Evolutionary conservation across 2,329 filamentous ascomycete species (phyloP).

Genomic region (Diaporthe batatas): DNA sequence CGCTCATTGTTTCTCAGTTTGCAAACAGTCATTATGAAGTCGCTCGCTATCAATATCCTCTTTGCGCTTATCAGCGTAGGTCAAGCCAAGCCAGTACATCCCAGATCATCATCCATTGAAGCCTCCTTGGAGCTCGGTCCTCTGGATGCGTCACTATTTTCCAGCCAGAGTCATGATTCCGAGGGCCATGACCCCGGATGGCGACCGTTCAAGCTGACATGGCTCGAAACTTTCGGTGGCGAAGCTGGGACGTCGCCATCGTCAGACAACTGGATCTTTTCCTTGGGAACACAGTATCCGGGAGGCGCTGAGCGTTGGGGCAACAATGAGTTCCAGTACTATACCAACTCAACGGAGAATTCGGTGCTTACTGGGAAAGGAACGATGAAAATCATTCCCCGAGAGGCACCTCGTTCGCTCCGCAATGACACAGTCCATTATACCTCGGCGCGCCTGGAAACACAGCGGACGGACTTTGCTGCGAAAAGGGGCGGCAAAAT

Average conservation of each 20-base stretch:
- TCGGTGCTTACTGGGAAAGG: not conserved
- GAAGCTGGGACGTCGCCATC: not conserved
- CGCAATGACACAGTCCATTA: not conserved
- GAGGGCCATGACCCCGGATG: not conserved
- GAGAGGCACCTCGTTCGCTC: constrained; percentile 4
- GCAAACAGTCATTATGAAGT: constrained; percentile 4
- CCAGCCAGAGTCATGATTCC: not conserved
- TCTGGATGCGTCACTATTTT: not conserved
- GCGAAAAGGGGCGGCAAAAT: not conserved
- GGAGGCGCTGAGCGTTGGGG: constrained; percentile 8
- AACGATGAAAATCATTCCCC: constrained; percentile 19
- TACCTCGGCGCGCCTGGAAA: constrained; percentile 4
- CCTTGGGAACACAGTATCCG: not conserved
- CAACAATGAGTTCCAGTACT: constrained; percentile 20
- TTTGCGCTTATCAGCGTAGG: not conserved
- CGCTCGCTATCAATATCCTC: not conserved
- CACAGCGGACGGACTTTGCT: constrained; percentile 4
- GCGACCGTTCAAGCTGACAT: constrained; percentile 10
- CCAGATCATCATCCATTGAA: not conserved
- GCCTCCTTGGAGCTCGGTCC: not conserved
- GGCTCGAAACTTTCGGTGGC: constrained; percentile 15
- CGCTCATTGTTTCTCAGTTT: not conserved
- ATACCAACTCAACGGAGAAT: constrained; percentile 4
- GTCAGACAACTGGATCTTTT: constrained; percentile 11
- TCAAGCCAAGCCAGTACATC: constrained; percentile 3